These are phyloP conservation scores for Stylonectria norvegica DNA, from an alignment of 2,329 filamentous ascomycete genomes.

Conservation along the genomic window DNA sequence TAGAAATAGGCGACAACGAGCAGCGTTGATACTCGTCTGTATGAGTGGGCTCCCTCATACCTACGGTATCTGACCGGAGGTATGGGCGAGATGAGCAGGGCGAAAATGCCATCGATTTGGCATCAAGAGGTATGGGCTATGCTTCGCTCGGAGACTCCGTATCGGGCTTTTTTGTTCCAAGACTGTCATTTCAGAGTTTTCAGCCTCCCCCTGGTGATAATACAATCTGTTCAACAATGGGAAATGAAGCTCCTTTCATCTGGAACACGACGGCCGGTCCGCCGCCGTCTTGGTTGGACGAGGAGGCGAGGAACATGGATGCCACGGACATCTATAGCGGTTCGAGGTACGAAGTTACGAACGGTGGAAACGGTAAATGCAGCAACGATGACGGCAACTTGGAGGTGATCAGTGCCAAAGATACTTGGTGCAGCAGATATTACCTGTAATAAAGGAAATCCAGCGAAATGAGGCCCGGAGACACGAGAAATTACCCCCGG, in stretches of 20 bases:
- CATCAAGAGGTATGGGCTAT: no score
- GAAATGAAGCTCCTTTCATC: slow-evolving; percentile 15
- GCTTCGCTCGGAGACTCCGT: no score
- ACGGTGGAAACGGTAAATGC: no score
- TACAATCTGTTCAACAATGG: background rate
- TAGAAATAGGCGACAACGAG: no score
- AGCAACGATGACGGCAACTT: background rate
- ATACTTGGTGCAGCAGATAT: slow-evolving; percentile 9
- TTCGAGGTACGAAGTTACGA: slow-evolving; percentile 5
- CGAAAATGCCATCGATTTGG: no score
- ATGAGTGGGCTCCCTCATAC: no score
- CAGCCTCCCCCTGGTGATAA: slow-evolving; percentile 2
- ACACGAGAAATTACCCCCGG: slow-evolving; percentile 27
- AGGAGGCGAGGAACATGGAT: slow-evolving; percentile 18
- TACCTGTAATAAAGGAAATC: slow-evolving; percentile 27
- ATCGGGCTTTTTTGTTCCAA: no score
- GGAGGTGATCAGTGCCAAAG: no score
- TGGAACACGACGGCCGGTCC: slow-evolving; percentile 11
- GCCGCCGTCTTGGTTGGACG: slow-evolving; percentile 12
- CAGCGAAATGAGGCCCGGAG: slow-evolving; percentile 26
- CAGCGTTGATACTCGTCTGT: no score
- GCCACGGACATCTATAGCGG: slow-evolving; percentile 28
- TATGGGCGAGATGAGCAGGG: no score
- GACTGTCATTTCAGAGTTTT: no score
- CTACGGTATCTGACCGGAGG: no score